Base-by-base conservation (phyloP, 768 basidiomycete genomes). In the Pleurotus tuber-regium region DNA sequence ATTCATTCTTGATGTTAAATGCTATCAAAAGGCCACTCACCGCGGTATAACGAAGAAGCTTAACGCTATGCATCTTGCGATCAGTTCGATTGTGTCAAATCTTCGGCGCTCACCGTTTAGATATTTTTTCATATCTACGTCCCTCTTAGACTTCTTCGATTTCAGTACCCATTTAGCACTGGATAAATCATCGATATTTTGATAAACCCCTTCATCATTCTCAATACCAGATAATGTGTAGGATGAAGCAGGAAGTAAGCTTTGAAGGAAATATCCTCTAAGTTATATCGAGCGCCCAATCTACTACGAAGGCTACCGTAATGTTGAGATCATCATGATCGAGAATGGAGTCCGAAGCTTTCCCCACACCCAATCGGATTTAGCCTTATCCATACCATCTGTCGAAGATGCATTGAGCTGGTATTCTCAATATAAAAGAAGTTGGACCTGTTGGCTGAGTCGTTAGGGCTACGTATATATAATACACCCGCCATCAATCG, bases 281-380 rank as follows among this genome's bases (percentile, higher is more conserved):
- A 28, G n/a, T 8, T 24, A n/a, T 21, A 48, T 48, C 19, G 16
- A 31, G 46, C 30, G 30, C 18, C 46, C 35, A 35, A 38, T 14
- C 14, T 23, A 35, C 12, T 11, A 16, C n/a, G 14, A 18, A 12
- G n/a, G 16, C 29, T 48, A 31, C 31, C 46, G 46, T 48, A 33
- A 48, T 31, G 43, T 26, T 46, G 43, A 46, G 25, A 31, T 48
- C 46, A 48, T 48, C 14, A 46, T 46, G 46, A 48, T 48, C 46
- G 46, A 23, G 31, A 31, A 35, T 31, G 46, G 46, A n/a, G n/a
- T n/a, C n/a, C n/a, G n/a, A 48, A 48, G 46, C 46, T 48, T 48
- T 48, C 43, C 43, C 43, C 43, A 44, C 43, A 48, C 29, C 46
- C 46, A 48, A 48, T 48, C 46, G 46, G 46, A 48, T 48, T 48